phyloP scores from a whole-genome alignment of 2,329 filamentous ascomycete genomes.

The Aspergillus proliferans region DNA sequence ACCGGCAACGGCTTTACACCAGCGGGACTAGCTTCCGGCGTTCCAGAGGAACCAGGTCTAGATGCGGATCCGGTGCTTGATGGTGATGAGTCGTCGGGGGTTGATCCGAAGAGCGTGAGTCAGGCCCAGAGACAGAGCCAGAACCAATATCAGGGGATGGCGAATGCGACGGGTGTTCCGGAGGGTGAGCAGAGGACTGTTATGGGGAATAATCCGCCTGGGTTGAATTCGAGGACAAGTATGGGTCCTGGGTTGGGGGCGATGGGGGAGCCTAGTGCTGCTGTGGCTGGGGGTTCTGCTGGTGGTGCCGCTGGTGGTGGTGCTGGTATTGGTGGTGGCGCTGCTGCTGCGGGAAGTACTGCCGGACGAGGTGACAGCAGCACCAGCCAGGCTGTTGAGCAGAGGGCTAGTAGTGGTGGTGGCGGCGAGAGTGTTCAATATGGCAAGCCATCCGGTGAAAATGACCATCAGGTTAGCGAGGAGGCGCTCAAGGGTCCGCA shows the following conservation, averaged over 20 bases:
- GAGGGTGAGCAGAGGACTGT: background rate
- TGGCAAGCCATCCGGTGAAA: too few relatives aligned
- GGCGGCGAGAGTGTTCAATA: background rate
- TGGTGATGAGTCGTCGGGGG: background rate
- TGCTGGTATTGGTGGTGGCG: background rate
- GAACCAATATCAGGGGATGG: background rate
- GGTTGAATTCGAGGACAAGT: background rate
- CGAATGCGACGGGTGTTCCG: background rate
- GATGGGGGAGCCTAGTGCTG: slow-evolving; percentile 1
- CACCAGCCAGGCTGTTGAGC: background rate
- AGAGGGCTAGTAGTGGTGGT: background rate
- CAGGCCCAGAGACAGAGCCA: background rate
- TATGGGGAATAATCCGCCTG: background rate
- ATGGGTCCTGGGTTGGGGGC: background rate
- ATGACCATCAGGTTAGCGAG: slow-evolving; percentile 14
- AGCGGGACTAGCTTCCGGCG: background rate
- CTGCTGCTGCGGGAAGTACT: background rate
- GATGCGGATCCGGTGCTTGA: background rate
- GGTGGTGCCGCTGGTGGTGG: background rate
- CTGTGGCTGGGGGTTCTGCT: background rate
- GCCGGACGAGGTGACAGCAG: too few relatives aligned
- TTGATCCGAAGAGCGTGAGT: background rate
- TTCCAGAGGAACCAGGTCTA: background rate
- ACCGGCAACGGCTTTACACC: background rate
- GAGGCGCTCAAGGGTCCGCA: slow-evolving; percentile 27